Conservation (phyloP, 495 filamentous ascomycete genomes). For the Bathelium albidoporum region DNA sequence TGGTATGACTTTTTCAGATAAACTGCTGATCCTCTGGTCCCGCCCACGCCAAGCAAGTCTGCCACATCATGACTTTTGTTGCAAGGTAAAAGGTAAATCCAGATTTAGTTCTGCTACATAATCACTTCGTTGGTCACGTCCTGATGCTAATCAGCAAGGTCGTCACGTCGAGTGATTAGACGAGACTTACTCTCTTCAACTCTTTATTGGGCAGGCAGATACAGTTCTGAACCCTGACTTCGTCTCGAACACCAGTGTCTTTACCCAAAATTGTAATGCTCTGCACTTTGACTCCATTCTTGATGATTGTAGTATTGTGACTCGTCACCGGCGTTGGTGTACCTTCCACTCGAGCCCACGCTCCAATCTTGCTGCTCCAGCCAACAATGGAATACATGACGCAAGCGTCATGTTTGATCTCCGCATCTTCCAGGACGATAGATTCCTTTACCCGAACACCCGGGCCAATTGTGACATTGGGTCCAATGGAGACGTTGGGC, state of each 20-base stretch:
- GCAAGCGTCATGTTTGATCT: slow-evolving; percentile 96
- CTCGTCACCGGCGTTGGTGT: slow-evolving; percentile 81
- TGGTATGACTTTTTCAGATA: not conserved
- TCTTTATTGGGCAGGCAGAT: slow-evolving; percentile 98
- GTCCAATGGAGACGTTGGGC: slow-evolving; percentile 92
- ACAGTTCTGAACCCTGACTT: slow-evolving; percentile 96
- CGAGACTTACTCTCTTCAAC: slow-evolving; percentile 76
- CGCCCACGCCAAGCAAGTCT: not conserved
- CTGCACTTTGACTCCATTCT: slow-evolving; percentile 97
- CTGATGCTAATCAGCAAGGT: slow-evolving; percentile 40
- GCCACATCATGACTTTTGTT: not conserved
- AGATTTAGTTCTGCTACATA: slow-evolving; percentile 51
- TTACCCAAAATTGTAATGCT: slow-evolving; percentile 97
- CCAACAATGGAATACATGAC: slow-evolving; percentile 95
- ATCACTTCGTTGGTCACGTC: slow-evolving; percentile 93
- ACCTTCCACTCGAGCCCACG: slow-evolving; percentile 96
- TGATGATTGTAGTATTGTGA: slow-evolving; percentile 89
- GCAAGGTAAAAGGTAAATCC: not conserved
- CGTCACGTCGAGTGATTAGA: not conserved
- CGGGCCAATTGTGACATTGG: slow-evolving; percentile 71
- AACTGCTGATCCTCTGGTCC: not conserved
- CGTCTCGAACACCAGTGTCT: slow-evolving; percentile 89
- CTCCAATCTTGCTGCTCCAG: slow-evolving; percentile 90
- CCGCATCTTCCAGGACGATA: slow-evolving; percentile 87
- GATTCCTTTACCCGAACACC: slow-evolving; percentile 91